Evolutionary conservation across 2,329 filamentous ascomycete species (phyloP).

Genomic region (Nothopassalora personata): DNA sequence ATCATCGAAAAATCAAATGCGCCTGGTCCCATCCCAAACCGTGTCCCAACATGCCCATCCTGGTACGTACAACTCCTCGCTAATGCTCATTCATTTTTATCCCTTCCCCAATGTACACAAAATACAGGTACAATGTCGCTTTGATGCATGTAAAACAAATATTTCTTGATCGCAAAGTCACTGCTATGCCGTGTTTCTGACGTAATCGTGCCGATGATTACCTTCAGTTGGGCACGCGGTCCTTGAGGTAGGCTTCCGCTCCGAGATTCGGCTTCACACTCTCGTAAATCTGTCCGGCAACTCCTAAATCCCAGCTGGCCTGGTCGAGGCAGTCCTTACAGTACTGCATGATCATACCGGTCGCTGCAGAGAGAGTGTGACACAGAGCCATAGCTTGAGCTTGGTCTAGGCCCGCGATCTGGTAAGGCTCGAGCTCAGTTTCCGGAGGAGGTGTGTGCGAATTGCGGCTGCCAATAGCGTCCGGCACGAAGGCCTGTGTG

Average conservation of each 20-base stretch:
- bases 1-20: neutral
- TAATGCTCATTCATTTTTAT: neutral
- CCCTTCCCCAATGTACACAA: neutral
- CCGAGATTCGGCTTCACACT: slow-evolving; percentile 58
- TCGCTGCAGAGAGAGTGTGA: slow-evolving; percentile 66
- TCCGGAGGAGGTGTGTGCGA: slow-evolving; percentile 30
- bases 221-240: slow-evolving; percentile 3
- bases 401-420: slow-evolving; percentile 28
- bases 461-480: slow-evolving; percentile 35
- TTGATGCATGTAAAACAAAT: neutral
- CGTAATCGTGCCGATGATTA: no score
- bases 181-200: neutral
- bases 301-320: slow-evolving; percentile 73
- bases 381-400: slow-evolving; percentile 52
- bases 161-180: neutral
- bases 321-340: slow-evolving; percentile 75
- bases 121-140: neutral
- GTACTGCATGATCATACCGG: slow-evolving; percentile 73
- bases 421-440: slow-evolving; percentile 17
- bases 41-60: neutral
- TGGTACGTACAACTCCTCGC: neutral
- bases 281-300: slow-evolving; percentile 69
- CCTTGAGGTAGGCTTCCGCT: slow-evolving; percentile 37
- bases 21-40: neutral
- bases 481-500: slow-evolving; percentile 44